phyloP scores from a whole-genome alignment of 2,329 filamentous ascomycete genomes.

The Fusarium paranaense region DNA sequence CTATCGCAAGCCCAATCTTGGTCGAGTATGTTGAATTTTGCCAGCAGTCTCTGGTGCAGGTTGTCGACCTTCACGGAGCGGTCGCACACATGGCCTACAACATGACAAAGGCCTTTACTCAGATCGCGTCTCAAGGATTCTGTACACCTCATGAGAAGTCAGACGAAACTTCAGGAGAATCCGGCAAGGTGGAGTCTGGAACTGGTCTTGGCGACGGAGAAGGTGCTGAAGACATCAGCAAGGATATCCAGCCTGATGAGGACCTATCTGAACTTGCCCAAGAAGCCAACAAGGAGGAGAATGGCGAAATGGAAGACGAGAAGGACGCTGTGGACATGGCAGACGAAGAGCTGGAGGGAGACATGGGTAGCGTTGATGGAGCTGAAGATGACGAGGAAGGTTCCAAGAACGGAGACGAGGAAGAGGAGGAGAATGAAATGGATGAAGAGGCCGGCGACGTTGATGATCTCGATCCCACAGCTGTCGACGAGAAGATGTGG shows the following conservation, averaged over 20 bases:
- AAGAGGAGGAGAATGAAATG: constrained; percentile 78
- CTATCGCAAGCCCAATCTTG: constrained; percentile 72
- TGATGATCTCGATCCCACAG: constrained; percentile 87
- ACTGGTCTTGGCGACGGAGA: constrained; percentile 96
- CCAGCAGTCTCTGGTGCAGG: constrained; percentile 66
- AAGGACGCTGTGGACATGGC: constrained; percentile 93
- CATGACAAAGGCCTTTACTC: constrained; percentile 80
- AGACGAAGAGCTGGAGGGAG: constrained; percentile 89
- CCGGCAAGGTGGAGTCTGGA: constrained; percentile 87
- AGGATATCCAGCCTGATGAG: constrained; percentile 94
- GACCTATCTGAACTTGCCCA: constrained; percentile 92
- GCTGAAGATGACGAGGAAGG: constrained; percentile 71
- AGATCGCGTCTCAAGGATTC: constrained; percentile 87
- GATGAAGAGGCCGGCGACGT: constrained; percentile 93
- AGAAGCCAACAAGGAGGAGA: constrained; percentile 76
- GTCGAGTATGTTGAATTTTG: constrained; percentile 77
- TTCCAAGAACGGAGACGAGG: constrained; percentile 71
- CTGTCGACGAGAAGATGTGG: constrained; percentile 99
- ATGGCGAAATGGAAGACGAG: constrained; percentile 78
- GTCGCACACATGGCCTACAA: constrained; percentile 80
- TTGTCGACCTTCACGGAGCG: constrained; percentile 74
- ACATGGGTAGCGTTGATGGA: constrained; percentile 75
- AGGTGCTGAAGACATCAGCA: constrained; percentile 96
- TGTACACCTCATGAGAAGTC: constrained; percentile 88
- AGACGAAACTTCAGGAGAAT: constrained; percentile 74